Conservation (phyloP, 1,284 basidiomycete species). For the Sphaerobolus stellatus region DNA sequence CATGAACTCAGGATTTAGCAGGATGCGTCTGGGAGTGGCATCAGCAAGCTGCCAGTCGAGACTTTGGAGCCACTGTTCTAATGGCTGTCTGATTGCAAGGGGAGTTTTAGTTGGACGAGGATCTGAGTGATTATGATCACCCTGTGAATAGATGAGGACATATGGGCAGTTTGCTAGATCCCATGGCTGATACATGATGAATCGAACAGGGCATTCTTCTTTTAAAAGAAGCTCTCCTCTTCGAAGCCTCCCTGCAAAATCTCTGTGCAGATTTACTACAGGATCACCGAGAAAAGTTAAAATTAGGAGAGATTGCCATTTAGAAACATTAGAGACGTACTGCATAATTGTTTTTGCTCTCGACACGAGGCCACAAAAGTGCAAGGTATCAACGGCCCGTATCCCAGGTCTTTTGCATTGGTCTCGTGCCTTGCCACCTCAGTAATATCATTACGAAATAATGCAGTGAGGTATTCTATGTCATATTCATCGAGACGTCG, state of each 20-base stretch:
- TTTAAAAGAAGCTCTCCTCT: constrained; percentile 6
- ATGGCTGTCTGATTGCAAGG: background rate
- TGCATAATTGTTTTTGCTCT: constrained; percentile 20
- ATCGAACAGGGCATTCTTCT: constrained; percentile 17
- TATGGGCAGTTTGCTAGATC: constrained; percentile 18
- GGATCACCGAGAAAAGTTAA: background rate
- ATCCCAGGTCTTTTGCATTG: constrained; percentile 14
- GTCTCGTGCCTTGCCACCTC: constrained; percentile 1
- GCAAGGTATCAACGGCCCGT: constrained; percentile 23
- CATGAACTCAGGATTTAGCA: constrained; percentile 26
- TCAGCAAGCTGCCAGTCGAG: constrained; percentile 28
- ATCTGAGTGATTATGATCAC: constrained; percentile 18
- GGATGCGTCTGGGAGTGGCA: constrained; percentile 25
- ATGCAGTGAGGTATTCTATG: constrained; percentile 19
- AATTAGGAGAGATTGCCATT: background rate
- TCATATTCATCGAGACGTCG: constrained; percentile 24
- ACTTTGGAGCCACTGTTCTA: constrained; percentile 12
- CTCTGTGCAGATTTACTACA: constrained; percentile 24
- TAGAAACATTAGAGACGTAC: constrained; percentile 14
- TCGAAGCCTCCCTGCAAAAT: constrained; percentile 13
- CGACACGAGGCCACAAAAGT: constrained; percentile 15
- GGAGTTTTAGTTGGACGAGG: constrained; percentile 17
- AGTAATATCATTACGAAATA: constrained; percentile 12
- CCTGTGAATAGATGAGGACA: constrained; percentile 20
- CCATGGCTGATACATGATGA: constrained; percentile 21